phyloP scores from a whole-genome alignment of 2,329 filamentous ascomycete species.

The Aureobasidium melanogenum region DNA sequence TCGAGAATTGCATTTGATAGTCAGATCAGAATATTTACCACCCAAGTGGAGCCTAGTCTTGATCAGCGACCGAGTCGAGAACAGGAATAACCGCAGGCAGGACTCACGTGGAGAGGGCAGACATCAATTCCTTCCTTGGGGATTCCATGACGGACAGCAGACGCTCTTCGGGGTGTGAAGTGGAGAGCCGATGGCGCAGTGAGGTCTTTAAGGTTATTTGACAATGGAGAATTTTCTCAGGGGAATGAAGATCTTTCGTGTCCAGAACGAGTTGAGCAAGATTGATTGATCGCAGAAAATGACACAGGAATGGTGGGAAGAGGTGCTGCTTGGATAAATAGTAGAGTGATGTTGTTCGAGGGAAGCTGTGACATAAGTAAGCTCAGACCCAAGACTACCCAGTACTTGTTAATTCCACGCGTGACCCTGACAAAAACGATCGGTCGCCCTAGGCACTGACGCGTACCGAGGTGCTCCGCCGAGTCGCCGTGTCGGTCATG shows the following conservation, averaged over 20 bases:
- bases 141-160: conserved; percentile 25
- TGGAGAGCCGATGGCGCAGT: conserved; percentile 12
- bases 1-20: conserved; percentile 36
- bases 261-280: not conserved
- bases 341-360: not conserved
- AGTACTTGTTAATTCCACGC: not conserved
- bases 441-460: conserved; percentile 8
- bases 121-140: conserved; percentile 36
- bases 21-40: conserved; percentile 40
- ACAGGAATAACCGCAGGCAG: not conserved
- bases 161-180: not conserved
- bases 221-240: conserved; percentile 1
- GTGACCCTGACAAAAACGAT: conserved; percentile 6
- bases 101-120: conserved; percentile 39
- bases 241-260: not conserved
- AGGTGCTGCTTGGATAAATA: conserved; percentile 1
- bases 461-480: conserved; percentile 10
- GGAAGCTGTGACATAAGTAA: conserved; percentile 12
- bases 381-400: not conserved
- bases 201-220: conserved; percentile 7
- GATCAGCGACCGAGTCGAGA: conserved; percentile 16
- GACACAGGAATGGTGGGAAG: not conserved
- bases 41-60: conserved; percentile 25
- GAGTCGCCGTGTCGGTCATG: conserved; percentile 6
- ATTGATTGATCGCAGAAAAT: not conserved